Conservation (phyloP, 2,329 filamentous ascomycete genomes). For the Colletotrichum destructivum region DNA sequence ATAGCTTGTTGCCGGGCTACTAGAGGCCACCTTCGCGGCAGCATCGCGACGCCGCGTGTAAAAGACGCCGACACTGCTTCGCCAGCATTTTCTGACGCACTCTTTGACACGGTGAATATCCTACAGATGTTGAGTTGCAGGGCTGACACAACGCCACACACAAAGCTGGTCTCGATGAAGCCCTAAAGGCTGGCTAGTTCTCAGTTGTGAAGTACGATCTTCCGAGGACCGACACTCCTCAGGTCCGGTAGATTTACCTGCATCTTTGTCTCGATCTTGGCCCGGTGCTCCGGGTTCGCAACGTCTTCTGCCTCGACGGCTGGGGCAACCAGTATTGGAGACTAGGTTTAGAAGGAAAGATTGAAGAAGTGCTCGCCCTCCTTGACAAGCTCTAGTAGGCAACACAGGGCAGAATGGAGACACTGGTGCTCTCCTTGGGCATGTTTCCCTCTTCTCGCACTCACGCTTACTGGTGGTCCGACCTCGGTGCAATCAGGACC, state of each 20-base stretch:
- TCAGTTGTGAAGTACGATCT: neutral
- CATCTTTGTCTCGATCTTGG: neutral
- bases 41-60: neutral
- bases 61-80: neutral
- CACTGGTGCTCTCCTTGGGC: neutral
- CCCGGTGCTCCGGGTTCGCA: neutral
- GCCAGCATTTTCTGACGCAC: neutral
- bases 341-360: neutral
- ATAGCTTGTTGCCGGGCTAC: neutral
- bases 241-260: neutral
- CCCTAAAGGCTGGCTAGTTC: neutral
- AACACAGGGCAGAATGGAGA: neutral
- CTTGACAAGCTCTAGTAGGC: neutral
- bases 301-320: neutral
- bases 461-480: too few species aligned
- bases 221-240: neutral
- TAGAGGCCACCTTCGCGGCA: slow-evolving; percentile 4
- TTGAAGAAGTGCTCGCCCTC: neutral
- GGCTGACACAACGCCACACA: slow-evolving; percentile 8
- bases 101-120: neutral
- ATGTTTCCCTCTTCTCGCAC: neutral
- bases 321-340: neutral
- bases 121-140: too few species aligned
- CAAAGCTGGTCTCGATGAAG: neutral
- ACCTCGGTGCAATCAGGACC: too few species aligned